Conservation (phyloP, 805 yeast genomes). For the Debaryomyces maramus region DNA sequence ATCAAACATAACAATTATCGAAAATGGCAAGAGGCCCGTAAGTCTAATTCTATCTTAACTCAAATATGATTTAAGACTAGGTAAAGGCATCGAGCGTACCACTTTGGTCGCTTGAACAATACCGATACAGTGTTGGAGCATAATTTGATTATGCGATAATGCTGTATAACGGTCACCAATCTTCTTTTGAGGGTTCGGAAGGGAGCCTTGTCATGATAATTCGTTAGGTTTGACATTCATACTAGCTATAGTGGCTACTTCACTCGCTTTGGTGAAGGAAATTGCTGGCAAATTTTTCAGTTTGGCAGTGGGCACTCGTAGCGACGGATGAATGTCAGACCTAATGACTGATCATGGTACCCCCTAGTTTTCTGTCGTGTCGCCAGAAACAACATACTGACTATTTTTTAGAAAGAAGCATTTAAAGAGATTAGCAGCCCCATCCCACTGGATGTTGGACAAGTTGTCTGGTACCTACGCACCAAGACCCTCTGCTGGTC, state of each 20-base stretch:
- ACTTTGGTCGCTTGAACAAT: conserved; percentile 1
- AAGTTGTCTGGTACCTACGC: conserved; percentile 99
- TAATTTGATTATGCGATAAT: background rate
- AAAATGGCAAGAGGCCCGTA: conserved; percentile 57
- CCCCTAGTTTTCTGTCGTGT: background rate
- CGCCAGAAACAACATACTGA: conserved; percentile 24
- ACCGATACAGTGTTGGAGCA: conserved; percentile 6
- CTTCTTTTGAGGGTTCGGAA: conserved; percentile 27
- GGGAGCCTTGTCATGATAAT: conserved; percentile 54
- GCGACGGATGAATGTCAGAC: background rate
- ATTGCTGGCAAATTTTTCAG: background rate
- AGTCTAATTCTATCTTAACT: conserved; percentile 25
- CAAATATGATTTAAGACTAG: background rate
- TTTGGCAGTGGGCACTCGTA: background rate
- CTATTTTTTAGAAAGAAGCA: conserved; percentile 79
- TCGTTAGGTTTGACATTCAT: conserved; percentile 16
- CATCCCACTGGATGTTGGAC: conserved; percentile 99
- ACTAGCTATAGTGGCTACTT: background rate
- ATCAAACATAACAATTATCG: conserved; percentile 25
- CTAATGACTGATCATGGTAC: conserved; percentile 2
- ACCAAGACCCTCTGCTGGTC: conserved; percentile 99
- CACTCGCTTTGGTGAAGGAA: conserved; percentile 1
- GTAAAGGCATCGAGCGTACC: background rate
- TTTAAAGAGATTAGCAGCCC: conserved; percentile 99
- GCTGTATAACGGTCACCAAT: conserved; percentile 16